Evolutionary conservation across 176 grass and related monocot genomes (phyloP).

Genomic region (Aegilops longissima): DNA sequence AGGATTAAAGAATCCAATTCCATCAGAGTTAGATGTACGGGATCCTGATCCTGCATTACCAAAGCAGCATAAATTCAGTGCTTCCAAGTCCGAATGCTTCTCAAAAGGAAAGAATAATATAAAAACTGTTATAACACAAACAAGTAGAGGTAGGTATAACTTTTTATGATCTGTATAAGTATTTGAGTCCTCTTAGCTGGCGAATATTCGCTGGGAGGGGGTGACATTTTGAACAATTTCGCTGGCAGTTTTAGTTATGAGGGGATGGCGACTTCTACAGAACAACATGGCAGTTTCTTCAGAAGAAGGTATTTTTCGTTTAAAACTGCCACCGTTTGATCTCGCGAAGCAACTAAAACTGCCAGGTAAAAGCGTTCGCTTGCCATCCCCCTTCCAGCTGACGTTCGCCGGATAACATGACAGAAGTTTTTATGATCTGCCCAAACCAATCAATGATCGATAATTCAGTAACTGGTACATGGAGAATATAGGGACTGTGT

Average conservation of each 20-base stretch:
- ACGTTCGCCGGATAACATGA: too few relatives aligned
- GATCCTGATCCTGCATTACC: slow-evolving; percentile 48
- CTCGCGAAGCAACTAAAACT: too few relatives aligned
- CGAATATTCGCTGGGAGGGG: too few relatives aligned
- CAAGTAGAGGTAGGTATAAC: neutral
- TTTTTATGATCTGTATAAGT: neutral
- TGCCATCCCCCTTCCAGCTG: too few relatives aligned
- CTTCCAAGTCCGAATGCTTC: neutral
- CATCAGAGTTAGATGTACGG: slow-evolving; percentile 46
- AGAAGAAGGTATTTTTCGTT: too few relatives aligned
- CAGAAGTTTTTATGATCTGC: neutral
- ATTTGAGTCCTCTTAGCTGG: neutral
- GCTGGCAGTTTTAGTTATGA: too few relatives aligned
- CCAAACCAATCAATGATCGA: slow-evolving; percentile 1
- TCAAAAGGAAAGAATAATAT: neutral
- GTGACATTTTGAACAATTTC: too few relatives aligned
- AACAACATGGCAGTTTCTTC: too few relatives aligned
- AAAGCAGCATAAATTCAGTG: neutral
- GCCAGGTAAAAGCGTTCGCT: too few relatives aligned
- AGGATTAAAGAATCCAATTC: slow-evolving; percentile 69
- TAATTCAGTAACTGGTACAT: neutral
- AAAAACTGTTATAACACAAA: neutral
- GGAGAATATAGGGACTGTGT: neutral
- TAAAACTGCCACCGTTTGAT: too few relatives aligned
- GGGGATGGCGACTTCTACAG: too few relatives aligned